Evolutionary conservation across 305 asterid genomes (phyloP), one percentile per base, ranked within the genome.

Genomic region (Euphrasia arctica): DNA sequence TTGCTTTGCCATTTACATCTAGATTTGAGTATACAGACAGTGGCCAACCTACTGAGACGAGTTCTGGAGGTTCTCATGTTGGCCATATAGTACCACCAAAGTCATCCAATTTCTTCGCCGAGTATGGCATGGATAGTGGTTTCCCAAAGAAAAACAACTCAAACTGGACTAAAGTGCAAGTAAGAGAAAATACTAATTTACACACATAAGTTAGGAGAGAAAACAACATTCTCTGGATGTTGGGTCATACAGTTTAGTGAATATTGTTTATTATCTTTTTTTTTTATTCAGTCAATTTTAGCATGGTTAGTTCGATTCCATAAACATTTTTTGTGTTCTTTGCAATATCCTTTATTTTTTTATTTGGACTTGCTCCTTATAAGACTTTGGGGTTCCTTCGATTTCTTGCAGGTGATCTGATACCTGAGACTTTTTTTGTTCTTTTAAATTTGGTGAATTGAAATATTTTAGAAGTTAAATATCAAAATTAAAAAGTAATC

Each of bases 111-210:
- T 90, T 93, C 78, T 90, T 90, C 72, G 83, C 94, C 63, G 99
- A 93, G 56, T 93, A 84, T 77, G 99, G 97, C 69, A 86, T 93
- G 97, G 99, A 86, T 7, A 78, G 85, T 74, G 91, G 96, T 60
- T 90, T 88, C 79, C 66, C 89, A 9, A 93, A 88, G 83, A 90
- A 84, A 79, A 76, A 67, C 60, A 78, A 83, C 80, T 80, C 86
- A 41, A 83, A 80, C 71, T 71, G 84, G 55, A 76, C 90, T n/a
- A 90, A 84, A 84, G 88, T 72, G 47, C 96, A 82, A 69, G 99
- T 90, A 87, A 79, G 90, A 72, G n/a, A 31, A 51, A 51, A 28
- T 60, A 54, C 54, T 64, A 28, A 11, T 72, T 45, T 57, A 13
- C 58, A 43, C 58, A 8, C 52, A 12, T 13, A 54, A 64, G 27